A percentile compares a stretch with the other conserved stretches of the same genome.
phyloP scores from a whole-genome alignment of 2,329 filamentous ascomycete species.

The Xylariomycetidae sp. region DNA sequence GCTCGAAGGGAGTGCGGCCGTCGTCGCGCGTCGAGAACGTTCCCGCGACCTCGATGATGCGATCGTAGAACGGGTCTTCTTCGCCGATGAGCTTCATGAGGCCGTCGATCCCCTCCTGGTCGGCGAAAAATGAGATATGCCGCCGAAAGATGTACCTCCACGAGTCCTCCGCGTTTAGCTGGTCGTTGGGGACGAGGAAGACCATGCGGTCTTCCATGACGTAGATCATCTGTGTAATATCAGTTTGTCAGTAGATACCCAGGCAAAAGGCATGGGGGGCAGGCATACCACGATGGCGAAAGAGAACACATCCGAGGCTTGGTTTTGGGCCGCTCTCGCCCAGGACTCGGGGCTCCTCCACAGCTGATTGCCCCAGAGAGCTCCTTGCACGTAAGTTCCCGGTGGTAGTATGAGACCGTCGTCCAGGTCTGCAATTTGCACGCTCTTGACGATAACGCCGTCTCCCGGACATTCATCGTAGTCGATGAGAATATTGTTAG shows the following conservation, averaged over 20 bases:
- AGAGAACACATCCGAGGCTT: constrained; percentile 30
- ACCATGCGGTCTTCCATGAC: constrained; percentile 25
- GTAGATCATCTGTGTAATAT: constrained; percentile 20
- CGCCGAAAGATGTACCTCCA: constrained; percentile 16
- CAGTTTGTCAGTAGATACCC: no score
- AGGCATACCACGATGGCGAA: constrained; percentile 28
- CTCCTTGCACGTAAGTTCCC: constrained; percentile 17
- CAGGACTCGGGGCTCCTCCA: constrained; percentile 32
- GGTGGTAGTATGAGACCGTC: constrained; percentile 22
- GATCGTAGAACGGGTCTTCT: no score
- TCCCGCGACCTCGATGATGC: no score
- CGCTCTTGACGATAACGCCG: constrained; percentile 15
- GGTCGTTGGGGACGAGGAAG: constrained; percentile 18
- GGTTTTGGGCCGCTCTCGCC: constrained; percentile 24
- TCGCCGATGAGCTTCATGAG: no score
- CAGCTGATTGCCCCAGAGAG: constrained; percentile 25
- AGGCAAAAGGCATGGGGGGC: no score
- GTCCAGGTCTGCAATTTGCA: constrained; percentile 28
- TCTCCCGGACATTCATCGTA: constrained; percentile 15
- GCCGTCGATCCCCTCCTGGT: no score
- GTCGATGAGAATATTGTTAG: constrained; percentile 31
- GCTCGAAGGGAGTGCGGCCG: no score
- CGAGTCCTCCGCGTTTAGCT: constrained; percentile 15
- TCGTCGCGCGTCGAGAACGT: no score
- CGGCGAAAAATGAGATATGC: constrained; percentile 6